Conservation (phyloP, 108 stramenopile genomes). For the Stephanodiscus triporus region DNA sequence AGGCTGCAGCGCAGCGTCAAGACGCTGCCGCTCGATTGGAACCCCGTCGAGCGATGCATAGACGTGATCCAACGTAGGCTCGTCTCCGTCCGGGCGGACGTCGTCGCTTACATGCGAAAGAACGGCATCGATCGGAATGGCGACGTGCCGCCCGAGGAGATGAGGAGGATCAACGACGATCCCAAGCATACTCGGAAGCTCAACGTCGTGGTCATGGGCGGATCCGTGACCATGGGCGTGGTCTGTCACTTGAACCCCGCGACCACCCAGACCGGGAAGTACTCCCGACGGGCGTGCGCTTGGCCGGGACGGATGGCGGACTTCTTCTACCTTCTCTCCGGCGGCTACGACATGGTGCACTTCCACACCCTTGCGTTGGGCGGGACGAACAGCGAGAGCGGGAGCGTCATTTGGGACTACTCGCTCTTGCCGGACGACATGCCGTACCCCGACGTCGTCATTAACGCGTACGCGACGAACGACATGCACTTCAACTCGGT, state of each 20-base stretch:
- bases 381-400: conserved; percentile 78
- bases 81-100: conserved; percentile 20
- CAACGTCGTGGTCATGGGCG: conserved; percentile 79
- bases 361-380: conserved; percentile 73
- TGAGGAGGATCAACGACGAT: conserved; percentile 27
- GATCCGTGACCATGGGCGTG: conserved; percentile 75
- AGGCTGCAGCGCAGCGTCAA: conserved; percentile 43
- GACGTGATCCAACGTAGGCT: conserved; percentile 31
- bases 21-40: conserved; percentile 49
- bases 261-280: conserved; percentile 34
- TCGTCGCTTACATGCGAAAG: conserved; percentile 8
- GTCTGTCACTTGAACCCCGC: conserved; percentile 64
- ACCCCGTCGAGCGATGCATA: conserved; percentile 30
- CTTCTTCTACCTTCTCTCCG: conserved; percentile 31
- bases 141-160: conserved; percentile 16
- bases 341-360: conserved; percentile 43
- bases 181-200: conserved; percentile 58
- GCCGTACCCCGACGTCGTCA: conserved; percentile 72
- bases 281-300: conserved; percentile 60
- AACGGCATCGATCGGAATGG: conserved; percentile 1
- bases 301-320: conserved; percentile 62
- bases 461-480: conserved; percentile 84
- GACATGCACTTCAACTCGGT: conserved; percentile 79
- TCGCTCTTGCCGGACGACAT: conserved; percentile 65
- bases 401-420: conserved; percentile 72